Evolutionary conservation across 2,329 filamentous ascomycete genomes (phyloP).

Genomic region (Colletotrichum theobromicola): DNA sequence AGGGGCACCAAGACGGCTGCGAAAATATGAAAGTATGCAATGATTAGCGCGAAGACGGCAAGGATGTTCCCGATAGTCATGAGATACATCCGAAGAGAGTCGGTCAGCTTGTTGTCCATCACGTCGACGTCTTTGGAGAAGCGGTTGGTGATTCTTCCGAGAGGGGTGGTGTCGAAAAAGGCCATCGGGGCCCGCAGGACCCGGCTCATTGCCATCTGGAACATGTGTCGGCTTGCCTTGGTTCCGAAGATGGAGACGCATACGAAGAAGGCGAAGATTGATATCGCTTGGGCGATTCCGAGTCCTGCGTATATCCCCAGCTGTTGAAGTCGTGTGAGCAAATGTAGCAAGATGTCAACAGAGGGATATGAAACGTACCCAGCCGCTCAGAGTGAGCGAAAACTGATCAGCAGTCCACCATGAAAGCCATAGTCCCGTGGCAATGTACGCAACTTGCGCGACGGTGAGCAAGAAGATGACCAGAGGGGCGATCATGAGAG

Average conservation of each 20-base stretch:
- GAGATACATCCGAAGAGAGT: slow-evolving; percentile 91
- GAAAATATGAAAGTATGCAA: slow-evolving; percentile 92
- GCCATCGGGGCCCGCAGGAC: slow-evolving; percentile 76
- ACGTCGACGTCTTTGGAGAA: slow-evolving; percentile 95
- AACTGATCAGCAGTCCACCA: slow-evolving; percentile 85
- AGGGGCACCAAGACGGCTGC: slow-evolving; percentile 66
- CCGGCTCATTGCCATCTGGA: slow-evolving; percentile 77
- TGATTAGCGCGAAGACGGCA: slow-evolving; percentile 85
- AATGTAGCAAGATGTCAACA: not conserved
- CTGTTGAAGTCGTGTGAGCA: slow-evolving; percentile 40
- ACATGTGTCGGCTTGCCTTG: slow-evolving; percentile 78
- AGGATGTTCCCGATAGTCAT: slow-evolving; percentile 82
- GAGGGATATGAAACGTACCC: not conserved
- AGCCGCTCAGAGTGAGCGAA: slow-evolving; percentile 25
- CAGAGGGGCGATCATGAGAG: slow-evolving; percentile 70
- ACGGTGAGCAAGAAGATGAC: slow-evolving; percentile 67
- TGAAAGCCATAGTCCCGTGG: slow-evolving; percentile 74
- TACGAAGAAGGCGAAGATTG: slow-evolving; percentile 83
- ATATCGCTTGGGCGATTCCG: slow-evolving; percentile 70
- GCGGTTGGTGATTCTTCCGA: slow-evolving; percentile 95
- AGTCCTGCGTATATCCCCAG: slow-evolving; percentile 68
- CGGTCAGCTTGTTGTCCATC: slow-evolving; percentile 91
- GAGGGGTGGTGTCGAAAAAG: slow-evolving; percentile 95
- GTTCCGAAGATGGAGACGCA: slow-evolving; percentile 80
- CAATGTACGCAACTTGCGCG: slow-evolving; percentile 74